Conservation (phyloP, 345 rosid genomes). For the Melaleuca alternifolia region DNA sequence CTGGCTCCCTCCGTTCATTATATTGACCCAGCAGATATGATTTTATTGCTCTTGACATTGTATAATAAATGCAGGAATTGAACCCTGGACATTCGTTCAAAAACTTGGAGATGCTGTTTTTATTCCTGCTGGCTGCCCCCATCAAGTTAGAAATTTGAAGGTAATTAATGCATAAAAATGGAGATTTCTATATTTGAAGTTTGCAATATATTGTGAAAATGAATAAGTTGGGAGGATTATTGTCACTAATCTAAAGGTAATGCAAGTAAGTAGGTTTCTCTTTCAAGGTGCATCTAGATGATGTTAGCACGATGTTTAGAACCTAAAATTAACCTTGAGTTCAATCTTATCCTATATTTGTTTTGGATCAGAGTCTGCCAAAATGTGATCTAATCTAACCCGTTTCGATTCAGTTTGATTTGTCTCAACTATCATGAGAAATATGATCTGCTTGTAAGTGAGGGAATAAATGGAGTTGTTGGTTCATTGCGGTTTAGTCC, state of each 20-base stretch:
- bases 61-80: constrained; percentile 15
- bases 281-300: background rate
- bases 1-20: background rate
- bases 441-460: background rate
- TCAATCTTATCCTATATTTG: background rate
- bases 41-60: background rate
- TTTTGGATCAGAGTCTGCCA: background rate
- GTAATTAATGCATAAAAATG: constrained; percentile 1
- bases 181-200: background rate
- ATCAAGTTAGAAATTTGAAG: constrained; percentile 49
- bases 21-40: background rate
- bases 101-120: constrained; percentile 51
- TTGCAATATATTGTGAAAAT: background rate
- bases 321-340: background rate
- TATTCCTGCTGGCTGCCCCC: constrained; percentile 50
- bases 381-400: background rate
- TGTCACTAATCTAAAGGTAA: background rate
- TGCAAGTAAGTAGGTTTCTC: background rate
- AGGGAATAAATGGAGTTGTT: background rate
- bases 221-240: background rate
- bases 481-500: background rate
- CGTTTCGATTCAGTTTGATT: background rate
- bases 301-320: background rate
- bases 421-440: background rate
- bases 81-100: constrained; percentile 50